These are phyloP conservation scores for Exophiala aquamarina DNA, from an alignment of 2,329 filamentous ascomycete species.

Conservation along the genomic window DNA sequence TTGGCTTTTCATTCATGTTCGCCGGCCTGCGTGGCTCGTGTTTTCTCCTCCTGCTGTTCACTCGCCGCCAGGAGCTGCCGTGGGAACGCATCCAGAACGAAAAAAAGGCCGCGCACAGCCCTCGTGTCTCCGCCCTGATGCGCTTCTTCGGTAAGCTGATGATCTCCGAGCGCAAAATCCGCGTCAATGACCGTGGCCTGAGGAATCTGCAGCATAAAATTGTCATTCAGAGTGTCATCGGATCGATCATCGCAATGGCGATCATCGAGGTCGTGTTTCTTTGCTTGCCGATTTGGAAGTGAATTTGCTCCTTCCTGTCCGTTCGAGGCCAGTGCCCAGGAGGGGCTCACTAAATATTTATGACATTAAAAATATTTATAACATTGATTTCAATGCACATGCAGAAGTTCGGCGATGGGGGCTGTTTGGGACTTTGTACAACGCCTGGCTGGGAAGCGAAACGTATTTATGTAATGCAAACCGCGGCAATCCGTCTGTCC, in stretches of 20 bases:
- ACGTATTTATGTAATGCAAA: too few relatives aligned
- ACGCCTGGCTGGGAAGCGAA: too few relatives aligned
- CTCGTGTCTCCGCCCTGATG: constrained; percentile 1
- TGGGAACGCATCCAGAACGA: constrained; percentile 17
- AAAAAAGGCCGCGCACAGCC: background rate
- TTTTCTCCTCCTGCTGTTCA: constrained; percentile 21
- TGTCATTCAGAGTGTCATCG: constrained; percentile 19
- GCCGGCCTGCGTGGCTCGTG: constrained; percentile 18
- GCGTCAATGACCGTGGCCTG: constrained; percentile 18
- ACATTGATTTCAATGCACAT: too few relatives aligned
- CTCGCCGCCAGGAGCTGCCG: constrained; percentile 20
- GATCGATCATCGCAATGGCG: constrained; percentile 11
- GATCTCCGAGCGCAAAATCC: constrained; percentile 21
- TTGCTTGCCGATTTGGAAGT: constrained; percentile 20
- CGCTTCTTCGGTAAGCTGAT: constrained; percentile 15
- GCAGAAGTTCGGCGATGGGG: too few relatives aligned
- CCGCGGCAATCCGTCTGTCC: too few relatives aligned
- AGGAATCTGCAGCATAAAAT: constrained; percentile 17
- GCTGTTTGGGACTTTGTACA: too few relatives aligned
- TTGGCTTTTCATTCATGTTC: constrained; percentile 17
- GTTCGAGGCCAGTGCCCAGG: too few relatives aligned
- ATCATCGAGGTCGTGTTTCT: constrained; percentile 19
- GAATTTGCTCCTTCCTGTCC: too few relatives aligned
- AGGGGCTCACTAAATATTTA: too few relatives aligned
- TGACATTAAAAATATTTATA: too few relatives aligned